Conservation (phyloP, 148 eudicot genomes). For the Heliosperma pusillum region DNA sequence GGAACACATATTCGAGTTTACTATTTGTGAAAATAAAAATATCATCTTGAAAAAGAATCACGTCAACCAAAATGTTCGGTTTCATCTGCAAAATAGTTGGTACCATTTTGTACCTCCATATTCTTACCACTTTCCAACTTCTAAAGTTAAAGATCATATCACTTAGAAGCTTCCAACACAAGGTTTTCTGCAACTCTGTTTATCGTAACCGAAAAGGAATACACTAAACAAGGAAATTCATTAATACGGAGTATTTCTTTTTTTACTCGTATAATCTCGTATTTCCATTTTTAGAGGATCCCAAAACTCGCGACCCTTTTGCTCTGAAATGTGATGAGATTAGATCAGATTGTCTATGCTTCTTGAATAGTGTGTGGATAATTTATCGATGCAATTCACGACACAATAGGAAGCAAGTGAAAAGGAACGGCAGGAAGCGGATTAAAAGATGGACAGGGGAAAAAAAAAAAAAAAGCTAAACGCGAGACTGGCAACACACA, state of each 20-base stretch:
- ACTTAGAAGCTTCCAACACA: not conserved
- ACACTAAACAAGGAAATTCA: too few relatives aligned
- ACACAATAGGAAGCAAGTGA: too few relatives aligned
- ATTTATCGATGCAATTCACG: not conserved
- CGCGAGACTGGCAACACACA: not conserved
- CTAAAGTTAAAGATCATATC: not conserved
- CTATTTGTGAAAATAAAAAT: not conserved
- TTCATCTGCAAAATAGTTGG: not conserved
- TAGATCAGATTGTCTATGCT: not conserved
- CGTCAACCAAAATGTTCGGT: not conserved
- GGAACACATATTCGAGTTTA: not conserved
- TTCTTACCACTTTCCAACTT: not conserved
- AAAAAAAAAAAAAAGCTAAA: too few relatives aligned
- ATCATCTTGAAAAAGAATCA: conserved; percentile 3
- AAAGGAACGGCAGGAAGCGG: too few relatives aligned
- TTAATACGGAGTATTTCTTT: too few relatives aligned
- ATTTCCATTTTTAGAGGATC: not conserved
- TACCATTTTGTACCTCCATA: not conserved
- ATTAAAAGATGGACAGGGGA: too few relatives aligned
- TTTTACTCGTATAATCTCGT: not conserved
- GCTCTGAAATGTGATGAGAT: not conserved
- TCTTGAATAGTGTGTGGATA: not conserved
- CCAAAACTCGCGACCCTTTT: not conserved
- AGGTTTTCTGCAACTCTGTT: not conserved
- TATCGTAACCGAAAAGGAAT: too few relatives aligned